Percentiles rank a stretch among this genome's conserved stretches.
These are phyloP conservation scores for Alternaria longipes DNA, from an alignment of 2,329 filamentous ascomycete genomes.

Conservation along the genomic window DNA sequence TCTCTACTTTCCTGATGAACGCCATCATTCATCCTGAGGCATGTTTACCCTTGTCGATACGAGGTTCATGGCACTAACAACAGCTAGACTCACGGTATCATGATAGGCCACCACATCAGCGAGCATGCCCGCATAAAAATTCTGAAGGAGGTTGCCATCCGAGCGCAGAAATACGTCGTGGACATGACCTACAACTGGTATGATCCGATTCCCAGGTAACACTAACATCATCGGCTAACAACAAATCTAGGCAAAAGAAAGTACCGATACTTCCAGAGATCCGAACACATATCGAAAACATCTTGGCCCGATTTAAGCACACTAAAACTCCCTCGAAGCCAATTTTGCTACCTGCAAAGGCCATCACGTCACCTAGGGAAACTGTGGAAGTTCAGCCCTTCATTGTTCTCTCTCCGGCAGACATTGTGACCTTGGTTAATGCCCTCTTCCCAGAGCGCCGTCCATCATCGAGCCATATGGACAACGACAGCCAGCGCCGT, in stretches of 20 bases:
- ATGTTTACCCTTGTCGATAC: slow-evolving; percentile 33
- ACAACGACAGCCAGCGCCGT: slow-evolving; percentile 57
- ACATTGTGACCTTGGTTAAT: slow-evolving; percentile 82
- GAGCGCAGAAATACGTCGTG: slow-evolving; percentile 80
- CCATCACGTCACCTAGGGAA: slow-evolving; percentile 75
- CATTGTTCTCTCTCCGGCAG: slow-evolving; percentile 79
- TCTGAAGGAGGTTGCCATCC: slow-evolving; percentile 77
- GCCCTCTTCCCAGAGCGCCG: slow-evolving; percentile 81
- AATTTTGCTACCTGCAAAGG: slow-evolving; percentile 74
- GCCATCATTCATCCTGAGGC: slow-evolving; percentile 90
- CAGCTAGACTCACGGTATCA: slow-evolving; percentile 65
- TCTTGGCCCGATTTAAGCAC: slow-evolving; percentile 69
- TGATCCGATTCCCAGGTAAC: slow-evolving; percentile 44
- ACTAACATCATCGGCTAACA: slow-evolving; percentile 34
- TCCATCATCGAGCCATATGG: slow-evolving; percentile 65
- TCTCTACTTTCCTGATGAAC: slow-evolving; percentile 84
- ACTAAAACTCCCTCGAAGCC: slow-evolving; percentile 58
- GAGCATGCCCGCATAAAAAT: slow-evolving; percentile 85
- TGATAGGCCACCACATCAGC: slow-evolving; percentile 91
- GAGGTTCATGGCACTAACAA: slow-evolving; percentile 44
- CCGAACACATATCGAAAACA: slow-evolving; percentile 74
- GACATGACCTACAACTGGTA: slow-evolving; percentile 77
- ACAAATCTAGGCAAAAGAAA: slow-evolving; percentile 62
- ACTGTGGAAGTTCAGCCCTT: slow-evolving; percentile 83
- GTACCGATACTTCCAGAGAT: slow-evolving; percentile 70